Evolutionary conservation across 345 rosid species (phyloP).

Genomic region (Sonneratia alba): DNA sequence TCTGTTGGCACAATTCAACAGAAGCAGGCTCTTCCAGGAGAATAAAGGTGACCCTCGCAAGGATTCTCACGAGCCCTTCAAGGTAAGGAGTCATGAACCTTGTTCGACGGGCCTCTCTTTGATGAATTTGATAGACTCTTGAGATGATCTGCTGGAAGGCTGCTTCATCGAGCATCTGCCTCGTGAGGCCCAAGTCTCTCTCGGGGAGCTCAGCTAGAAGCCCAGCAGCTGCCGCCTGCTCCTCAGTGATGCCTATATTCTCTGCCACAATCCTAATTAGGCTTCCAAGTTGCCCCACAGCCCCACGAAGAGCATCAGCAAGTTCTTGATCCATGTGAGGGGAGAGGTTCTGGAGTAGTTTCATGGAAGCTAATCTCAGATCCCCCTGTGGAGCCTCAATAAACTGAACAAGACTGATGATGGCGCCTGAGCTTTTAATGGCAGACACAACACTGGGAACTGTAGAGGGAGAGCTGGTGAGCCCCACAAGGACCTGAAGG

Average conservation of each 20-base stretch:
- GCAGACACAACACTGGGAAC: constrained; percentile 72
- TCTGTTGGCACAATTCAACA: constrained; percentile 48
- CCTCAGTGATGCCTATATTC: constrained; percentile 64
- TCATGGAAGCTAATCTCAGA: constrained; percentile 72
- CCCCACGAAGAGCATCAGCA: constrained; percentile 68
- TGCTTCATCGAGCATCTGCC: constrained; percentile 72
- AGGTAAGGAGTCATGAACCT: constrained; percentile 70
- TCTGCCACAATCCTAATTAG: constrained; percentile 58
- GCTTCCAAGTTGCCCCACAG: constrained; percentile 75
- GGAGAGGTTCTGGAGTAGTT: constrained; percentile 77
- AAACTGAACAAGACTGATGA: constrained; percentile 88
- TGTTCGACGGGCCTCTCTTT: constrained; percentile 57
- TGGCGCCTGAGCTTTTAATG: constrained; percentile 87
- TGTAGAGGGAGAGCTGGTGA: constrained; percentile 52
- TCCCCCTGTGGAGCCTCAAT: constrained; percentile 73
- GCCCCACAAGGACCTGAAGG: constrained; percentile 90
- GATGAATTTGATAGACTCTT: constrained; percentile 48
- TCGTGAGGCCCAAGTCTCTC: constrained; percentile 73
- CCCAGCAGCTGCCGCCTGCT: constrained; percentile 85
- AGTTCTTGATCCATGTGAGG: constrained; percentile 80
- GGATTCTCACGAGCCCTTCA: constrained; percentile 72
- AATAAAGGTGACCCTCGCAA: constrained; percentile 69
- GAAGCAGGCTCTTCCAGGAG: constrained; percentile 58
- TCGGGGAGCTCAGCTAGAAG: constrained; percentile 92
- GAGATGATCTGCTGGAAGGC: constrained; percentile 54